Percentiles rank a stretch among this genome's conserved stretches.
Conservation (phyloP, 2,329 filamentous ascomycete genomes). For the Ambrosiella cleistominuta region DNA sequence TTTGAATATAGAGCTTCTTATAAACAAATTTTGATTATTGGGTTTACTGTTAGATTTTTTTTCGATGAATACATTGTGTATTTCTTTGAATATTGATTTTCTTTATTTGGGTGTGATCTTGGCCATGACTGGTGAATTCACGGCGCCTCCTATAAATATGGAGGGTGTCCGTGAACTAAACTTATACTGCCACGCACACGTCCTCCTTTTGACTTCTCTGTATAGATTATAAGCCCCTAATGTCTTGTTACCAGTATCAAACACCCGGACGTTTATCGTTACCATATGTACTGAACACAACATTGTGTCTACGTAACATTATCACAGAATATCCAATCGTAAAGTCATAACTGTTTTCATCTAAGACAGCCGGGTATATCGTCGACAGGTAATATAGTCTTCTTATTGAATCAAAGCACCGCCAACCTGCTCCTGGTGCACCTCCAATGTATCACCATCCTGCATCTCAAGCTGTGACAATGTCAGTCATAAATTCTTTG, state of each 20-base stretch:
- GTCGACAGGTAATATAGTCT: background rate
- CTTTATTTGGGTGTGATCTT: background rate
- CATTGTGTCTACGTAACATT: too few species aligned
- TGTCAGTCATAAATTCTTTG: background rate
- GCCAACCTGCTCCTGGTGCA: conserved; percentile 95
- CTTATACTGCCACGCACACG: too few species aligned
- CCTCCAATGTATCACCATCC: conserved; percentile 89
- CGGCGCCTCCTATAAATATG: too few species aligned
- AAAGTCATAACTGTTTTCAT: background rate
- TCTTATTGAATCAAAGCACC: conserved; percentile 28
- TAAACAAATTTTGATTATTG: background rate
- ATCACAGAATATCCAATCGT: background rate
- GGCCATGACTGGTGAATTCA: background rate
- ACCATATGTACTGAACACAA: too few species aligned
- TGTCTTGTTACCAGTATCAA: too few species aligned
- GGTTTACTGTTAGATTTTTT: conserved; percentile 1
- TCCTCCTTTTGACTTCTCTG: too few species aligned
- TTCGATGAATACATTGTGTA: conserved; percentile 11
- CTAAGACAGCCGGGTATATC: background rate
- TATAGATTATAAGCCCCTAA: too few species aligned
- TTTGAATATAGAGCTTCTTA: background rate
- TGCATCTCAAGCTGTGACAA: conserved; percentile 71
- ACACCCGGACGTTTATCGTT: too few species aligned
- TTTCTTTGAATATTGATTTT: background rate
- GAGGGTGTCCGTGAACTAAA: too few species aligned